Evolutionary conservation across 2,329 filamentous ascomycete species (phyloP), one percentile per base, ranked within the genome.

Genomic region (Chaetomium strumarium): DNA sequence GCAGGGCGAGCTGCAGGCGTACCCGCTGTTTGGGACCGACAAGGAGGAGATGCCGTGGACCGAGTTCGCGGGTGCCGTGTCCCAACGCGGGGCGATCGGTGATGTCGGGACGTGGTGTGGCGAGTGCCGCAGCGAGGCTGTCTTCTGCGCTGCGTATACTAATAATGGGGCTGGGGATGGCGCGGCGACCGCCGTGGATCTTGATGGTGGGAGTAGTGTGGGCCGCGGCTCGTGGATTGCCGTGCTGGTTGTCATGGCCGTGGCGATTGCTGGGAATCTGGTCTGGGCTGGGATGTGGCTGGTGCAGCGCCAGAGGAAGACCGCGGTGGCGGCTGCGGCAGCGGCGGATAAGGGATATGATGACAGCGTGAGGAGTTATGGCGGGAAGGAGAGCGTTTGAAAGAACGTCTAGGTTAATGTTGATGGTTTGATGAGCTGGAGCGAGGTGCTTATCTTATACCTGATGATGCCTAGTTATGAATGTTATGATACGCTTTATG

Each of bases 51-150:
- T 95, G 29, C 73, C 81, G 13, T 96, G 88, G 86, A 69, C 66
- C 12, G 80, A 83, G 14, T 95, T 95, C 69, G 75, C 77, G 19
- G 58, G 62, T 1, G 73, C 76, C 58, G 85, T 92, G 74, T 40
- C 51, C 48, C 11, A 24, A 20, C n/a, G n/a, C n/a, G 17, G 46
- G 1, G 51, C n/a, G 0, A 49, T 60, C 2, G 67, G 71, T 59
- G 77, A 80, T 60, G 84, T 93, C 59, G 79, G 86, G 42, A 68
- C 81, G 50, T 95, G 90, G 90, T 96, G 90, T 71, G 65, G 67
- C 1, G 76, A 78, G 52, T 96, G 90, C 67, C 87, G 87, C 5
- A 90, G 88, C 70, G 78, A 76, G 0, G 85, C 81, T 0, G 85
- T 83, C 2, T 70, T 74, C 20, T 93, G 89, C 65, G 81, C 82